A percentile compares a stretch with the other conserved stretches of the same genome.
These are phyloP conservation scores for Thielaviopsis musarum DNA, from an alignment of 2,329 filamentous ascomycete genomes.

Conservation along the genomic window DNA sequence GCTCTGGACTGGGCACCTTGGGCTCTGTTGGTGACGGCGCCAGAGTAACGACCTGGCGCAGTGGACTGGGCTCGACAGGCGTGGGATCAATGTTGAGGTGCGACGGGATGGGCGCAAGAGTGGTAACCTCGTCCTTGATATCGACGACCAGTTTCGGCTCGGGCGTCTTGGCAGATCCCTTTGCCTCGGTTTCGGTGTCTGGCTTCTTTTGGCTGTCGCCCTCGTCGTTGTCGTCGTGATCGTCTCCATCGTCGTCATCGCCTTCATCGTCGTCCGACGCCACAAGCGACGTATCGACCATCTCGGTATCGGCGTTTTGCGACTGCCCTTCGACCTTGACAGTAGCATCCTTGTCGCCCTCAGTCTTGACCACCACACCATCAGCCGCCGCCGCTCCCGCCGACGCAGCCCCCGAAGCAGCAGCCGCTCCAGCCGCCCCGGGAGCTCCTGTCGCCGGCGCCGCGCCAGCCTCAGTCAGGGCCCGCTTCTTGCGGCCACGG, in stretches of 20 bases:
- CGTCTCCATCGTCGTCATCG: conserved; percentile 31
- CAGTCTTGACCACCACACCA: conserved; percentile 1
- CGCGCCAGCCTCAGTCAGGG: conserved; percentile 23
- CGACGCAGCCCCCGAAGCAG: conserved; percentile 15
- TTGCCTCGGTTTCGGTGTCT: conserved; percentile 24
- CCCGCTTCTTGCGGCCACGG: conserved; percentile 68
- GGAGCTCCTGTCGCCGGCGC: conserved; percentile 22
- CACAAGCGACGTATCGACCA: conserved; percentile 31
- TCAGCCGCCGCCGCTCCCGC: not conserved
- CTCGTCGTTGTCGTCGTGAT: conserved; percentile 29
- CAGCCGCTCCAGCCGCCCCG: conserved; percentile 16
- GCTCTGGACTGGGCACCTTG: not conserved
- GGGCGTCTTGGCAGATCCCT: conserved; percentile 1
- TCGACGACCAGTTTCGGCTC: not conserved
- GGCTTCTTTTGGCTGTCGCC: conserved; percentile 20
- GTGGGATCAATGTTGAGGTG: conserved; percentile 13
- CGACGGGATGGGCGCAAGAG: conserved; percentile 14
- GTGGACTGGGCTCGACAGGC: conserved; percentile 5
- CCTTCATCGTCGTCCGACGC: conserved; percentile 30
- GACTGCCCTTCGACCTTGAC: conserved; percentile 10
- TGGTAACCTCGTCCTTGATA: not conserved
- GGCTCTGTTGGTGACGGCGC: not conserved
- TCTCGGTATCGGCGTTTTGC: conserved; percentile 33
- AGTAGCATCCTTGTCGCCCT: not conserved
- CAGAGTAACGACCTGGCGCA: conserved; percentile 8